Evolutionary conservation across 2,329 filamentous ascomycete genomes (phyloP).

Genomic region (Magnaporthiopsis poae): DNA sequence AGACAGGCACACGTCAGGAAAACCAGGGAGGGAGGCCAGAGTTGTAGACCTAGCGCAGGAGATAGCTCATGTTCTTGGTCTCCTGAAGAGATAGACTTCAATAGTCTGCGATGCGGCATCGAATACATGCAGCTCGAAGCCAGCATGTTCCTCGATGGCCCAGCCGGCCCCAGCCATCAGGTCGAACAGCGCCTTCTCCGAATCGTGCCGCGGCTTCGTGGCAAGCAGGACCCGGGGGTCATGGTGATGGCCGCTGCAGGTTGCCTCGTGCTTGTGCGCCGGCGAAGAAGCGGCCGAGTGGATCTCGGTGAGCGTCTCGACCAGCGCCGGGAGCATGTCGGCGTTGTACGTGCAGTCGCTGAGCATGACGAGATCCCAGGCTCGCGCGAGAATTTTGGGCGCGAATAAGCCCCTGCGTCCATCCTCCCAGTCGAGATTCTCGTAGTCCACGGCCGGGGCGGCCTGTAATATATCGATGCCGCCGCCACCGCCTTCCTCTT

Average conservation of each 20-base stretch:
- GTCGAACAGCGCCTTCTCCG: conserved; percentile 39
- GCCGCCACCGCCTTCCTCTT: conserved; percentile 4
- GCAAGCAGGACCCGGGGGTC: conserved; percentile 39
- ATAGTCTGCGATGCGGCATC: conserved; percentile 35
- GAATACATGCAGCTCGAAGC: conserved; percentile 36
- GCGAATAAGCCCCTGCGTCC: conserved; percentile 37
- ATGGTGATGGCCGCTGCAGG: no score
- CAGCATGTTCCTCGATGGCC: conserved; percentile 30
- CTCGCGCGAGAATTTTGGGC: conserved; percentile 23
- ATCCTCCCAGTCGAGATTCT: conserved; percentile 49
- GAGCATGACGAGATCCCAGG: conserved; percentile 45
- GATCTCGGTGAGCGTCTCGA: conserved; percentile 42
- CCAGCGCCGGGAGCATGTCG: conserved; percentile 43
- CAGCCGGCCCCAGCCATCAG: conserved; percentile 37
- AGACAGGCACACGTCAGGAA: no score
- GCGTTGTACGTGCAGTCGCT: conserved; percentile 55
- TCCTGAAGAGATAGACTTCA: conserved; percentile 44
- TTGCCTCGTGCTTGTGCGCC: conserved; percentile 6
- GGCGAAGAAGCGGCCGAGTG: conserved; percentile 21
- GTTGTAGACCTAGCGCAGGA: neutral
- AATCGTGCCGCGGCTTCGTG: conserved; percentile 46
- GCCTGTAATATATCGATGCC: neutral
- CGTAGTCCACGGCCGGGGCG: conserved; percentile 31
- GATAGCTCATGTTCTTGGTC: conserved; percentile 6
- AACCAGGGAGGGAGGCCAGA: no score